Percentiles rank a stretch among this genome's conserved stretches.
Evolutionary conservation across 805 yeast genomes (phyloP).

Genomic region (Wickerhamiella sergipiensis): DNA sequence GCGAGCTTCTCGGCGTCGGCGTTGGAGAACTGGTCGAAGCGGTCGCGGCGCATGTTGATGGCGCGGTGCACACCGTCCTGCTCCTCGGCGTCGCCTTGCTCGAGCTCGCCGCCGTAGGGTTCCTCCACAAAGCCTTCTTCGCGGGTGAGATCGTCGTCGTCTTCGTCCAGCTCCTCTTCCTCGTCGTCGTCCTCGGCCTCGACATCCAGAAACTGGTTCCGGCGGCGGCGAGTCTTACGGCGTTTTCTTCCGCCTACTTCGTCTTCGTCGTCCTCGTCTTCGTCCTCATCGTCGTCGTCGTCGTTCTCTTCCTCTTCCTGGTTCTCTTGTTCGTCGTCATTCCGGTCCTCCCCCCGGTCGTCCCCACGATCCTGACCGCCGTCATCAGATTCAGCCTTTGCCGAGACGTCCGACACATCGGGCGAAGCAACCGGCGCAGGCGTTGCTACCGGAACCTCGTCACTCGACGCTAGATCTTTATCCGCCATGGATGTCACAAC

Average conservation of each 20-base stretch:
- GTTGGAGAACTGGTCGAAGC: conserved; percentile 61
- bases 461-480: not conserved
- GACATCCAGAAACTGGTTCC: conserved; percentile 89
- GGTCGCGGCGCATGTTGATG: conserved; percentile 53
- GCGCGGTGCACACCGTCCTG: conserved; percentile 84
- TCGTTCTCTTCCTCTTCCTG: conserved; percentile 24
- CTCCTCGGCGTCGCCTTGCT: conserved; percentile 24
- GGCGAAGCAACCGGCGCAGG: not conserved
- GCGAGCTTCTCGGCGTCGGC: conserved; percentile 93
- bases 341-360: conserved; percentile 16
- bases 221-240: conserved; percentile 28
- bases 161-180: conserved; percentile 87
- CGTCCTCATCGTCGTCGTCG: conserved; percentile 27
- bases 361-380: conserved; percentile 1
- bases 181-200: conserved; percentile 99
- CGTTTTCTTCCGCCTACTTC: conserved; percentile 22
- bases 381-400: not conserved
- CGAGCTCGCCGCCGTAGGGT: conserved; percentile 40
- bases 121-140: conserved; percentile 48
- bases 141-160: conserved; percentile 80
- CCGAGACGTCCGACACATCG: not conserved
- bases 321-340: conserved; percentile 20
- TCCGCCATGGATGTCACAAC: no score
- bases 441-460: not conserved
- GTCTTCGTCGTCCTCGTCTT: conserved; percentile 44